Conservation (phyloP, 1,284 basidiomycete species). For the Microbotryomycetes sp. region DNA sequence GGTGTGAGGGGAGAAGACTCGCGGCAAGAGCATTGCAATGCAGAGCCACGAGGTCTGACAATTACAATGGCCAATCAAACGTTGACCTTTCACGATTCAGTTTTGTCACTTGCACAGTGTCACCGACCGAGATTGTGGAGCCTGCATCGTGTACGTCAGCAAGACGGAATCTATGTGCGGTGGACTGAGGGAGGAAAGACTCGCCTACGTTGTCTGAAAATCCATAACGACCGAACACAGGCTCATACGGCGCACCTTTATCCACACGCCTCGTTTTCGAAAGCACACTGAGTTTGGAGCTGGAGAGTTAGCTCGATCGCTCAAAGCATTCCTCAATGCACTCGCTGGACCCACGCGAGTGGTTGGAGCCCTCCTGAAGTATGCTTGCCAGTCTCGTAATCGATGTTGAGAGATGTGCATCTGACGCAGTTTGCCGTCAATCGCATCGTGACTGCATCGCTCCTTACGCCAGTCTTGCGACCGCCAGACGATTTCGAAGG, state of each 20-base stretch:
- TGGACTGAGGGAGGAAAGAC: background rate
- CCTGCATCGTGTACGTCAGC: background rate
- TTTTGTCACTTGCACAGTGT: conserved; percentile 5
- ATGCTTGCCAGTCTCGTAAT: conserved; percentile 9
- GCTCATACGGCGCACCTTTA: conserved; percentile 1
- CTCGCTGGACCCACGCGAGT: background rate
- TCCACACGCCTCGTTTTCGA: conserved; percentile 14
- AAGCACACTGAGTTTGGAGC: background rate
- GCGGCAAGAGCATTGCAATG: too few relatives aligned
- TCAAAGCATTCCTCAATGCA: background rate
- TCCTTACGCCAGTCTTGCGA: background rate
- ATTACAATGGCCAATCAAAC: conserved; percentile 8
- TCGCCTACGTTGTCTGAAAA: conserved; percentile 1
- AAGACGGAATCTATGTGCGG: background rate
- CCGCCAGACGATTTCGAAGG: background rate
- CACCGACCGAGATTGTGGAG: conserved; percentile 5
- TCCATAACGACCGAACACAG: conserved; percentile 20
- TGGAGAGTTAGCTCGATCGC: too few relatives aligned
- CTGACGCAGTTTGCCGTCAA: conserved; percentile 16
- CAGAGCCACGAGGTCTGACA: background rate
- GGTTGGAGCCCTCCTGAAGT: background rate
- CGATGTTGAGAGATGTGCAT: conserved; percentile 19
- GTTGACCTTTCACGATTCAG: background rate
- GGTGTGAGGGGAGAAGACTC: background rate
- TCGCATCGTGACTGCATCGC: conserved; percentile 1